Conservation (phyloP, 2,329 filamentous ascomycete genomes). For the Colletotrichum australisinense region DNA sequence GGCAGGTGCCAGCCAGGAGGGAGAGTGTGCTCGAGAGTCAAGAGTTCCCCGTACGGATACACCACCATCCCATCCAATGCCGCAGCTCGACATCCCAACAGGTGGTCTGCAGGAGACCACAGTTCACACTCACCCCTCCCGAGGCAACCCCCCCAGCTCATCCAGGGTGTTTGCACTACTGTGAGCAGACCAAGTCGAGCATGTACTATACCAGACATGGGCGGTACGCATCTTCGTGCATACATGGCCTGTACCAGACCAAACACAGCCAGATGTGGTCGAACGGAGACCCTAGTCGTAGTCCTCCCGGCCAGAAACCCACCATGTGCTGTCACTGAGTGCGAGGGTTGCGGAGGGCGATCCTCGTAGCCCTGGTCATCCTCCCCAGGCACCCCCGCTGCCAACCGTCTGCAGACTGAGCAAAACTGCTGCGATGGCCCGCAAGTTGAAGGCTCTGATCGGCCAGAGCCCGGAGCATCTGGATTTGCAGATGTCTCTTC, state of each 20-base stretch:
- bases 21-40: conserved; percentile 11
- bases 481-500: not conserved
- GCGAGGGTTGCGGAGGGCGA: conserved; percentile 17
- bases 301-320: conserved; percentile 7
- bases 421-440: conserved; percentile 13
- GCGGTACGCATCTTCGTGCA: conserved; percentile 17
- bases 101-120: conserved; percentile 31
- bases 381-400: conserved; percentile 12
- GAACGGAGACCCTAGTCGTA: conserved; percentile 15
- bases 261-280: conserved; percentile 14
- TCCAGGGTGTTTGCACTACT: conserved; percentile 27
- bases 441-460: conserved; percentile 17
- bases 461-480: not conserved
- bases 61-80: conserved; percentile 23
- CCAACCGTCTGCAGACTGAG: conserved; percentile 7
- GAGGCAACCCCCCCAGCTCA: conserved; percentile 8
- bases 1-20: conserved; percentile 32
- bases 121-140: conserved; percentile 19
- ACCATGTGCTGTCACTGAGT: conserved; percentile 26
- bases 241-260: conserved; percentile 26
- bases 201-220: conserved; percentile 22
- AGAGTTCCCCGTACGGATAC: conserved; percentile 4
- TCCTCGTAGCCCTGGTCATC: conserved; percentile 22
- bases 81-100: conserved; percentile 28
- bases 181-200: conserved; percentile 17